phyloP scores from a whole-genome alignment of 1,284 basidiomycete species.

The Ceratobasidium sp. region DNA sequence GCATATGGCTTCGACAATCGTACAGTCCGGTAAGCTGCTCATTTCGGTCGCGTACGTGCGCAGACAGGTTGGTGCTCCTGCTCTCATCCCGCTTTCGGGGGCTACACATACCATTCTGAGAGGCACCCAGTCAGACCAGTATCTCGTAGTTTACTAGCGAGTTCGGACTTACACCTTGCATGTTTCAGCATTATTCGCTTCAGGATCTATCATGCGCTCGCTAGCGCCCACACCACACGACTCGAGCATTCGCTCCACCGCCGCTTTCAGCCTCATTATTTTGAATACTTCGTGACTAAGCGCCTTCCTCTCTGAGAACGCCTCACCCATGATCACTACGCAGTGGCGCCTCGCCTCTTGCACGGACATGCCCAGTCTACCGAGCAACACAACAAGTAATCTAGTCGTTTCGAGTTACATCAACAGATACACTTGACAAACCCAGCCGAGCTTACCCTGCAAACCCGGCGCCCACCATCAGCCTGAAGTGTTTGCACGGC shows the following conservation, averaged over 20 bases:
- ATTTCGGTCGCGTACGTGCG: neutral
- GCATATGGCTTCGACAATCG: conserved; percentile 11
- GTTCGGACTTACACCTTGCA: conserved; percentile 21
- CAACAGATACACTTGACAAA: neutral
- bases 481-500: conserved; percentile 2
- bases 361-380: neutral
- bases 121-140: neutral
- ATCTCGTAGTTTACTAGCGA: neutral
- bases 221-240: neutral
- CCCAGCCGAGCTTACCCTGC: neutral
- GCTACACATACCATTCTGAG: neutral
- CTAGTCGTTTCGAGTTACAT: neutral
- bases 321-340: neutral
- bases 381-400: neutral
- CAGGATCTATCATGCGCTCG: neutral
- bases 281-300: neutral
- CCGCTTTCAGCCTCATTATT: neutral
- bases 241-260: neutral
- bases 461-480: conserved; percentile 16
- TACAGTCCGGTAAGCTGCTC: neutral
- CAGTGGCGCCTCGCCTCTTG: neutral
- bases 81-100: neutral
- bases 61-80: neutral
- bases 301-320: conserved; percentile 16
- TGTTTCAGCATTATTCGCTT: too few species aligned